A percentile compares a stretch with the other conserved stretches of the same genome.
phyloP scores from a whole-genome alignment of 768 basidiomycete genomes.

The Mycena galericulata region DNA sequence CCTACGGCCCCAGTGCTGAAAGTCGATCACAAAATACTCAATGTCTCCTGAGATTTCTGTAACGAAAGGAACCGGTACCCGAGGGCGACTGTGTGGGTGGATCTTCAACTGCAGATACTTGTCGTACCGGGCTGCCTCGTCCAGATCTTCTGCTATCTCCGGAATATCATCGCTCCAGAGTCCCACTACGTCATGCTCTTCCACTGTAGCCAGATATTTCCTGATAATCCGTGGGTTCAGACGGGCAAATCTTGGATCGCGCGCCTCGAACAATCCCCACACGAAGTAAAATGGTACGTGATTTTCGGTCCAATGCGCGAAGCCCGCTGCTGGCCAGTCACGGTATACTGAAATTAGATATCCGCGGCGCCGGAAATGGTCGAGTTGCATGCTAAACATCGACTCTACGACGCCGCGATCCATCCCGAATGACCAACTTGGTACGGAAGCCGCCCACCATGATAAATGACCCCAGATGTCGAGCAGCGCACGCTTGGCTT shows the following conservation, averaged over 20 bases:
- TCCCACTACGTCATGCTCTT: accelerated
- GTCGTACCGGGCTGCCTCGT: not conserved
- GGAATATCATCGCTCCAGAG: not conserved
- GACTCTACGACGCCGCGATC: not conserved
- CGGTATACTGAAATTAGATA: not conserved
- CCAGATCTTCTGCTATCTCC: accelerated
- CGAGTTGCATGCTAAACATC: not conserved
- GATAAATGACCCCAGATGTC: not conserved
- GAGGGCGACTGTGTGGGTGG: not conserved
- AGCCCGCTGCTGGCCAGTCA: not conserved
- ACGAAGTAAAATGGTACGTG: not conserved
- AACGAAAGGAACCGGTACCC: accelerated
- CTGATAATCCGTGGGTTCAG: not conserved
- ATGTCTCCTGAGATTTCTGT: not conserved
- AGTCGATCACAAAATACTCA: not conserved
- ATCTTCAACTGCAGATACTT: not conserved
- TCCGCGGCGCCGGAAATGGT: not conserved
- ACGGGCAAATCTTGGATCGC: not conserved
- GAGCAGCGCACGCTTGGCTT: not conserved
- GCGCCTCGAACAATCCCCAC: not conserved
- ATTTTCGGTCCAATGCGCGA: not conserved
- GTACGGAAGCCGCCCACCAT: not conserved
- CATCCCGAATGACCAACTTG: not conserved
- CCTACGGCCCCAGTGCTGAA: not conserved
- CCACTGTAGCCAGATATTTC: not conserved